phyloP scores from a whole-genome alignment of 2,329 filamentous ascomycete genomes.

The Botrytis squamosa region DNA sequence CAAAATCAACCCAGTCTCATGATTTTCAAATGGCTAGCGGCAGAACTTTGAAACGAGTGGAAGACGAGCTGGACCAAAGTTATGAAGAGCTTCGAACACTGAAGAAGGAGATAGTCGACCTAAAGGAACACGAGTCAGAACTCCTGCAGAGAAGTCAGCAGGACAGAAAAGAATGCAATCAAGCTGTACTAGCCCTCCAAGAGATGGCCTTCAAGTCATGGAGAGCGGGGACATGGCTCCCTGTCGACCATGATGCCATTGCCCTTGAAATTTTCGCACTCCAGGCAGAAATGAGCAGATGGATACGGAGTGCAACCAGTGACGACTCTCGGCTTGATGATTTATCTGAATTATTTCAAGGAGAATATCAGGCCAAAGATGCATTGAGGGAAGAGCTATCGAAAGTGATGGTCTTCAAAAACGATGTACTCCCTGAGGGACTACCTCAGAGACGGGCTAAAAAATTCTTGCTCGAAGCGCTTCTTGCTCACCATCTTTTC shows the following conservation, averaged over 20 bases:
- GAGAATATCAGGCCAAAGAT: background rate
- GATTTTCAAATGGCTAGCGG: background rate
- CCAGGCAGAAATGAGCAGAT: background rate
- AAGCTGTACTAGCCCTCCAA: background rate
- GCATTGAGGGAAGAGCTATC: background rate
- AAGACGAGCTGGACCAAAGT: too few species aligned
- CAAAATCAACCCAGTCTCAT: background rate
- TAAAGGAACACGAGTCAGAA: background rate
- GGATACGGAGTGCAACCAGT: background rate
- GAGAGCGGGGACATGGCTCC: background rate
- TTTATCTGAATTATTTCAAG: background rate
- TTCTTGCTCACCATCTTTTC: background rate
- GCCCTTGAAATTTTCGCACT: background rate
- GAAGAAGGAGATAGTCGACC: background rate
- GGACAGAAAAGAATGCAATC: background rate
- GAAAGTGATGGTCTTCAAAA: background rate
- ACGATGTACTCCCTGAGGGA: background rate
- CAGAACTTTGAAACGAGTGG: too few species aligned
- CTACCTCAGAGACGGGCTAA: background rate
- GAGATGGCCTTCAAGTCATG: background rate
- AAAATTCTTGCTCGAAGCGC: background rate
- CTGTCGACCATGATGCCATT: accelerated
- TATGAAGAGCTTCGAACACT: background rate
- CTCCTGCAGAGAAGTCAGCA: background rate
- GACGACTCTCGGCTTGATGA: background rate